Base-by-base conservation (phyloP, 2,329 filamentous ascomycete genomes). In the Diaporthe vexans region DNA sequence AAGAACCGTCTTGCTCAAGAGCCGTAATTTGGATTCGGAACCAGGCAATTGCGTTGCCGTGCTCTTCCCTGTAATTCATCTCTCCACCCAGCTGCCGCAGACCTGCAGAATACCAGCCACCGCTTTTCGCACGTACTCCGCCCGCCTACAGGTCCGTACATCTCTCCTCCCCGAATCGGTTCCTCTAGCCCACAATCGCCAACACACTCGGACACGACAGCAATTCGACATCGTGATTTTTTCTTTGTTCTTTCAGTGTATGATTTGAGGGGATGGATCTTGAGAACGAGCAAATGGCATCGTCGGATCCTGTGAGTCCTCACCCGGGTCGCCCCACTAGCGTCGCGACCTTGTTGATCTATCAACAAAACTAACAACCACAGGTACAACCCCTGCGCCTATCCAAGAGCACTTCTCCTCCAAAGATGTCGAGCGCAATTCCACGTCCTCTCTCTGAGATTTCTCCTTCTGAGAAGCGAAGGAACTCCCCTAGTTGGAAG, bases 401-500 rank as follows among this genome's bases (percentile, higher is more conserved):
- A 80, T 92, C 92, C 84, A 95, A 95, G 86, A 89, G 85, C 80
- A 89, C 88, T 71, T 92, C 92, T 75, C 91, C 93, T 58, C 84
- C 86, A 80, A 95, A 92, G 83, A 89, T 90, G 87, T 81, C 86
- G 72, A 88, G 86, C 82, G 87, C 89, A 80, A 85, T 89, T 72
- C 90, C 92, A 81, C 92, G 94, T 79, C 94, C 97, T 74, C 89
- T 99, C 77, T 94, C 95, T 76, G 97, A 99, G 86, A 92, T 99
- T 81, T 94, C 94, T 79, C 94, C 94, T 70, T 94, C 94, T 76
- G 94, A 95, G 84, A 93, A 92, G 83, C 91, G 96, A 82, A 91
- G 95, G 80, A 98, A 98, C 86, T 98, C 95, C 68, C 95, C 95
- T 71, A 97, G 94, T 86, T 97, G 93, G 91, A 95, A 93, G 80